These are phyloP conservation scores for Pythium volutum DNA, from an alignment of 352 stramenopile genomes.

Conservation along the genomic window DNA sequence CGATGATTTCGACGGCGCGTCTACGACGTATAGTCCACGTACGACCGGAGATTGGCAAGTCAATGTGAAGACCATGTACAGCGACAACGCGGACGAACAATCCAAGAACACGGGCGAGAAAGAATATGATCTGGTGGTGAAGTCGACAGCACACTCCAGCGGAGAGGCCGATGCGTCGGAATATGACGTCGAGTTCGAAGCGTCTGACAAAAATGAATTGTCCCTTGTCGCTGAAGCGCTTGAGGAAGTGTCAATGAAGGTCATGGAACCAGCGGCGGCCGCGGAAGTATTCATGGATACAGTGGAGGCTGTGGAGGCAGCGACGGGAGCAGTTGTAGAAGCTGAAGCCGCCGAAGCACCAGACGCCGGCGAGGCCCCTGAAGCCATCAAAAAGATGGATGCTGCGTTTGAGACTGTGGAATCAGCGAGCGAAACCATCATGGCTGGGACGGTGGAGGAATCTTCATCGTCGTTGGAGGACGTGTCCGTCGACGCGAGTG, in stretches of 20 bases:
- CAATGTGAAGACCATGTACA: not conserved
- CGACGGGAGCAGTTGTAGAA: not conserved
- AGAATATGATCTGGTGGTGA: not conserved
- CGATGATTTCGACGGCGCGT: not conserved
- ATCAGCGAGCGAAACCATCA: not conserved
- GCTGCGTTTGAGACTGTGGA: not conserved
- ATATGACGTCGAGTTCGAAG: not conserved
- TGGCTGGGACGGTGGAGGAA: not conserved
- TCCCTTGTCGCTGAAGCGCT: not conserved
- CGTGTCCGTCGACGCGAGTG: not conserved
- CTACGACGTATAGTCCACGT: not conserved
- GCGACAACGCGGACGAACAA: too few species aligned
- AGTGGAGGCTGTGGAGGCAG: not conserved
- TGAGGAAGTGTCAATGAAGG: not conserved
- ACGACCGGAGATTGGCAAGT: not conserved
- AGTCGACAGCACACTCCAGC: not conserved
- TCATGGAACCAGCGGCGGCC: not conserved
- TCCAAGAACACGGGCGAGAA: not conserved
- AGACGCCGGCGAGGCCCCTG: not conserved
- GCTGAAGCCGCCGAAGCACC: not conserved
- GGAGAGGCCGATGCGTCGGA: not conserved
- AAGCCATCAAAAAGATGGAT: not conserved
- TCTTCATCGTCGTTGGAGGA: not conserved
- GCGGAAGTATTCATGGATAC: not conserved
- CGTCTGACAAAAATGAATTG: not conserved